Evolutionary conservation across 371 early-diverging fungal genomes (phyloP).

Genomic region (Mortierella sp.): DNA sequence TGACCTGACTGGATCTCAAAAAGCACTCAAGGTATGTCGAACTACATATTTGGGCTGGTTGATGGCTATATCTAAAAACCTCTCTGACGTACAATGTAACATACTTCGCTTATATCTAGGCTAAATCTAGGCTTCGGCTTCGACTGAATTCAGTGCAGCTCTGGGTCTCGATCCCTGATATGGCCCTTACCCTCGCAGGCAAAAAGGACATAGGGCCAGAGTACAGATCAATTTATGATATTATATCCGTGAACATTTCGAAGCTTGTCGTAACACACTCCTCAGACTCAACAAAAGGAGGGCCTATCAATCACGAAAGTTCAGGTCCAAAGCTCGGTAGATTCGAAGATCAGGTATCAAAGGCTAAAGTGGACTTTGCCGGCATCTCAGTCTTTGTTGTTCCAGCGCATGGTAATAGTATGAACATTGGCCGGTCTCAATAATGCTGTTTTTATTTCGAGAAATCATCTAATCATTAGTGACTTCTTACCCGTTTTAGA

Average conservation of each 20-base stretch:
- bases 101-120: slow-evolving; percentile 12
- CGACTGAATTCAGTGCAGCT: slow-evolving; percentile 48
- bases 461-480: not conserved
- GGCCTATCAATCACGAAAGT: not conserved
- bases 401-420: slow-evolving; percentile 35
- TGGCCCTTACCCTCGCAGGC: slow-evolving; percentile 26
- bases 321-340: not conserved
- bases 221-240: slow-evolving; percentile 43
- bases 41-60: not conserved
- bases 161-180: slow-evolving; percentile 53
- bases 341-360: slow-evolving; percentile 5
- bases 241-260: slow-evolving; percentile 41
- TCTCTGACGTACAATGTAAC: not conserved
- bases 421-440: no score
- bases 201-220: slow-evolving; percentile 42
- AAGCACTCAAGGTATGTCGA: slow-evolving; percentile 20
- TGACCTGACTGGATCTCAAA: slow-evolving; percentile 23
- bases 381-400: slow-evolving; percentile 42
- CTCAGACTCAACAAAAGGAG: slow-evolving; percentile 10
- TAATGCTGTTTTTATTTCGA: no score
- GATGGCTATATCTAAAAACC: no score
- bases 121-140: slow-evolving; percentile 32
- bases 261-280: slow-evolving; percentile 33
- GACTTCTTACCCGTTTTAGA: slow-evolving; percentile 13
- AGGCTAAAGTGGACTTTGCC: slow-evolving; percentile 42